Base-by-base conservation (phyloP, 2,329 filamentous ascomycete genomes). In the Alternaria sp. region DNA sequence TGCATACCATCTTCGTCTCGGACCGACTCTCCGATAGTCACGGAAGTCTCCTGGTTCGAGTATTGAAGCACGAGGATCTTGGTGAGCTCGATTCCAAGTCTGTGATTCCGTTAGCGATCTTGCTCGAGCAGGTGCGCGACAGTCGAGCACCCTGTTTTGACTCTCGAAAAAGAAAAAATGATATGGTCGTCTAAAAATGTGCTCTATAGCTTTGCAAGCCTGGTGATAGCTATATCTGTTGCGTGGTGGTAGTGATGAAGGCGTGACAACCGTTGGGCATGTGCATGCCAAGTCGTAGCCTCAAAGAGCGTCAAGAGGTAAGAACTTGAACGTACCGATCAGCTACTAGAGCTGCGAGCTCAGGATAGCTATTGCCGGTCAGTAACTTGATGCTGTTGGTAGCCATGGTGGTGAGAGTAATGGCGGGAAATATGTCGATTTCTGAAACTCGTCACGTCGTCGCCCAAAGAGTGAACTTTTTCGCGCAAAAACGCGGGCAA, bases 21-120 rank as follows among this genome's bases (percentile, higher is more conserved):
- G 57, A 98, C 94, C 65, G 92, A 96, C 83, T 98, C 94, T 78
- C 94, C 94, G 72, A 97, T 96, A 20, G 93, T 97, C 59, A 98
- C 93, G 70, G 90, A 92, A 53, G 91, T 94, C 78, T 95, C 92
- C 74, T 93, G 91, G 79, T 94, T 94, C 49, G 92, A 94, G 82
- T 94, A 93, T 77, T 94, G 92, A 64, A 94, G 84, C 66, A 90
- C 90, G 83, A 93, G 87, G 48, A 91, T 92, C 82, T 92, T 92
- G 65, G 90, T 90, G 71, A 93, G 85, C 72, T 92, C 88, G 72
- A 93, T 91, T 69, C 91, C 90, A 62, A 93, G 86, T 74, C 90
- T 92, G 77, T 50, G 20, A 53, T 28, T 53, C 22, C 43, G 67
- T 74, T 64, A 74, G 72, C 60, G 34, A 60, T 44, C 32, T 54